phyloP scores from a whole-genome alignment of 305 asterid genomes.

The Euphrasia arctica region DNA sequence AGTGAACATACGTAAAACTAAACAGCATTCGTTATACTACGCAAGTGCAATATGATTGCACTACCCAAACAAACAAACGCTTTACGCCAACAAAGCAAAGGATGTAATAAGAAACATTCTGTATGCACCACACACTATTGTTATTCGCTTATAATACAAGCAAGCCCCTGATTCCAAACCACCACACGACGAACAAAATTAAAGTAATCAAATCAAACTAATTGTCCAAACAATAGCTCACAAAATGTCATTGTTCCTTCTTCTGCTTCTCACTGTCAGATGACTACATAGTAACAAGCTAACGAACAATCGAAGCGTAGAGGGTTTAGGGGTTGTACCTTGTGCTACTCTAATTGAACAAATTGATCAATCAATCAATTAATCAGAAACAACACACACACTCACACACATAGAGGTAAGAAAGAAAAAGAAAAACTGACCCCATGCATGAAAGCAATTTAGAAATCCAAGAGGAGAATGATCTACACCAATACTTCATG shows the following conservation, averaged over 20 bases:
- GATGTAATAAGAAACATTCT: constrained; percentile 22
- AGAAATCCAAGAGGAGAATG: constrained; percentile 51
- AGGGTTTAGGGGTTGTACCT: constrained; percentile 1
- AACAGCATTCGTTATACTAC: constrained; percentile 32
- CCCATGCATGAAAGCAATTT: constrained; percentile 77
- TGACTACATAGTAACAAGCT: constrained; percentile 14
- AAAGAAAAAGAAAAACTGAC: constrained; percentile 44
- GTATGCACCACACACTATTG: constrained; percentile 23
- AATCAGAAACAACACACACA: constrained; percentile 9
- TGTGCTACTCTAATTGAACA: constrained; percentile 16
- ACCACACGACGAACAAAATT: constrained; percentile 32
- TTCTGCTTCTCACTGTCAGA: constrained; percentile 9
- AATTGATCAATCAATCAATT: constrained; percentile 23
- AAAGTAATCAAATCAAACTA: constrained; percentile 22
- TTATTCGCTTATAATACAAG: constrained; percentile 58
- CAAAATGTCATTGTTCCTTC: constrained; percentile 8
- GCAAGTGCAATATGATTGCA: constrained; percentile 24
- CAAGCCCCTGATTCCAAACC: constrained; percentile 52
- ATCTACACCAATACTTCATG: constrained; percentile 45
- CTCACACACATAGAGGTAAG: constrained; percentile 5
- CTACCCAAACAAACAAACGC: constrained; percentile 30
- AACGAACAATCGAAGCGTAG: constrained; percentile 3
- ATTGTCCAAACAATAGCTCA: too few relatives aligned
- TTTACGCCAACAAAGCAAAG: constrained; percentile 28
- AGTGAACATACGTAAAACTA: constrained; percentile 30